Base-by-base conservation (phyloP, 2,329 filamentous ascomycete genomes). In the Davidsoniella eucalypti region DNA sequence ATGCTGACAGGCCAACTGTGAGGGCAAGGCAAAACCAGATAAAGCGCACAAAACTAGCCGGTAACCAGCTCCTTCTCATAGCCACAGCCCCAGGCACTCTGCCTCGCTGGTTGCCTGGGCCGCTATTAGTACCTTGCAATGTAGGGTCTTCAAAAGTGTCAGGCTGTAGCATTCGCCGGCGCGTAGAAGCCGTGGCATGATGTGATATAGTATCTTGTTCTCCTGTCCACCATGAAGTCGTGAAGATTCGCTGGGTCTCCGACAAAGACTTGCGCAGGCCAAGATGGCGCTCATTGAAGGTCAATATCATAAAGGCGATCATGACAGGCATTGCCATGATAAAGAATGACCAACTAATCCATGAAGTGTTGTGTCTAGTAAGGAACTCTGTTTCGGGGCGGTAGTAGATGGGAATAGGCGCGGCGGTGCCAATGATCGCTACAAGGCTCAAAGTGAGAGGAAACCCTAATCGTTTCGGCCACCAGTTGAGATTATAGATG, bases 401-500 rank as follows among this genome's bases (percentile, higher is more conserved):
- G 50, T 74, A 67, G 57, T 81, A 82, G 25, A 82, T 61, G 3
- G 76, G 74, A 4, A 82, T 71, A 0, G 79, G 78, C 0, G 68
- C 68, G 14, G 70, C 67, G 44, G 81, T 66, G 9, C 77, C 80
- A n/a, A 80, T 56, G 12, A 74, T 63, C 43, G 75, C 76, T 54
- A 82, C 79, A 39, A 77, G 63, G 4, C 72, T 71, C 47, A 82
- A 68, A 14, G 79, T 82, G n/a, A 76, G 56, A 0, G 77, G 76
- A 54, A 82, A 82, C 1, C 79, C 79, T 5, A 82, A 65, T 5
- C 71, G 71, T 51, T 74, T 67, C 6, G 78, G 78, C 78, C 78
- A 83, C 79, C 79, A 83, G 63, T 83, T 83, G 51, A 83, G 66
- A 54, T 73, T 77, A 66, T 83, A 83, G 18, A 83, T 68, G 57